Evolutionary conservation across 2,329 filamentous ascomycete species (phyloP), one percentile per base, ranked within the genome.

Genomic region (Neoscytalidium dimidiatum): DNA sequence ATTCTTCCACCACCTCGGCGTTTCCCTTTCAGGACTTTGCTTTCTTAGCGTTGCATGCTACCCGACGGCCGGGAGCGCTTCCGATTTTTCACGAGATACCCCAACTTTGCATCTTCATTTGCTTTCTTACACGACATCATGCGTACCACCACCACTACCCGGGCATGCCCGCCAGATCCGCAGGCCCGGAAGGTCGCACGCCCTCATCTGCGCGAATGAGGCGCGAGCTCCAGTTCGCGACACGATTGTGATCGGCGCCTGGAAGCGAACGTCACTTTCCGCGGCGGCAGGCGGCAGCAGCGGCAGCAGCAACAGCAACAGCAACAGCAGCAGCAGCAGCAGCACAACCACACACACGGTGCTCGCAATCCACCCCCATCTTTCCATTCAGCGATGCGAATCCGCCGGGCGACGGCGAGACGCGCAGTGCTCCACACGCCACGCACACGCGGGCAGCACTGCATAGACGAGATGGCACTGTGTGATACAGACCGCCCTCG

Each of bases 381-480:
- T 5, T 41, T 14, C 49, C 38, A 44, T 31, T 35, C 61, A 53
- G n/a, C 48, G 49, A 53, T 17, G 35, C 48, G 31, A n/a, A 19
- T 44, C 14, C 17, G 14, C 23, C 26, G 38, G 41, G 14, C 31
- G 21, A 49, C 62, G 33, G 33, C 62, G 38, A 31, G 31, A 64
- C 43, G 52, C 51, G 41, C 51, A 56, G 28, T 19, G 31, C 52
- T 67, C 64, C 53, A 56, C 62, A 62, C 66, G 58, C 48, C 64
- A 64, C 58, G 53, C 64, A 66, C 64, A 64, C 38, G 49, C n/a
- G 29, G 28, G 38, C 66, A 66, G 64, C 67, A 68, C 67, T 41
- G 62, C 64, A 65, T 67, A 64, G 53, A 65, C 64, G 64, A 64
- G 64, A 23, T 46, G n/a, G 49, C 46, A 49, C 29, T 41, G 31